Percentiles rank a stretch among this genome's conserved stretches.
Conservation (phyloP, 176 grass and related monocot genomes). For the Triticum dicoccoides region DNA sequence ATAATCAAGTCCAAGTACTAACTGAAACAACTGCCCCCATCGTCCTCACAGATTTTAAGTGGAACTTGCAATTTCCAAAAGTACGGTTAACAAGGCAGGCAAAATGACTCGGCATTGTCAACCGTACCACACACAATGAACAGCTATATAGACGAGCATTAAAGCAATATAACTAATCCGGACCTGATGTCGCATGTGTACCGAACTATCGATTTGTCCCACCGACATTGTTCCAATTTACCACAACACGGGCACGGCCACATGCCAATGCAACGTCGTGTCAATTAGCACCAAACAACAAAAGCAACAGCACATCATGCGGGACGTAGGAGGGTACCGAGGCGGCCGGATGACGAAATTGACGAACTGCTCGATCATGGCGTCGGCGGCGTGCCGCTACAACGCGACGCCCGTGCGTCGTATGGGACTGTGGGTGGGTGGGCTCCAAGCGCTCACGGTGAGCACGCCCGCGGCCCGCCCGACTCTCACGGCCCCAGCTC, state of each 20-base stretch:
- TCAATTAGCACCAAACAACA: neutral
- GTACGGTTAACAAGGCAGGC: neutral
- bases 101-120: neutral
- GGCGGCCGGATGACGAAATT: constrained; percentile 97
- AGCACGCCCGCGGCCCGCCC: neutral
- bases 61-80: constrained; percentile 1
- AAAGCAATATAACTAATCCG: neutral
- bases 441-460: constrained; percentile 20
- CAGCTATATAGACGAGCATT: neutral
- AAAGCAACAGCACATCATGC: neutral
- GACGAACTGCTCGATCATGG: constrained; percentile 97
- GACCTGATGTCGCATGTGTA: neutral
- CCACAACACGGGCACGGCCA: neutral
- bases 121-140: neutral
- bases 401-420: neutral
- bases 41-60: neutral
- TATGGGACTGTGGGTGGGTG: neutral
- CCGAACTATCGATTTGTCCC: neutral
- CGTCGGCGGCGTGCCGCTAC: neutral
- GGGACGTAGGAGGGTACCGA: constrained; percentile 35
- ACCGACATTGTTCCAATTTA: neutral
- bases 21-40: neutral
- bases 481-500: constrained; percentile 2
- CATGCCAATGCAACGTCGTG: neutral
- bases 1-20: neutral